phyloP scores from a whole-genome alignment of 768 basidiomycete genomes.

The Terana coerulea region DNA sequence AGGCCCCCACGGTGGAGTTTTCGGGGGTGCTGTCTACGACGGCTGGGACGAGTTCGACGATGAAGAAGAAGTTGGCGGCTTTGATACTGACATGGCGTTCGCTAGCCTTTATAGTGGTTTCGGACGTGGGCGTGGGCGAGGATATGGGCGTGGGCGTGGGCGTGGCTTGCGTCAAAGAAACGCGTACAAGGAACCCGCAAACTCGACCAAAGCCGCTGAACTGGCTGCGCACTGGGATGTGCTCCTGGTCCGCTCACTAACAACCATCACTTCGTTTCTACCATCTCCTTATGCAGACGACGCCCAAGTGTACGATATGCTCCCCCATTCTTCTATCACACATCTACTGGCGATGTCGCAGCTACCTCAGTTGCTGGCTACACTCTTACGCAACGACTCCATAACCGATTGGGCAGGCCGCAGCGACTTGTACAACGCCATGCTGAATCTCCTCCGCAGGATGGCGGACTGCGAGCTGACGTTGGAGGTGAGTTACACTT shows the following conservation, averaged over 20 bases:
- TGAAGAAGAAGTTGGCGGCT: too few relatives aligned
- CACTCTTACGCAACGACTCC: constrained; percentile 52
- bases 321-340: constrained; percentile 44
- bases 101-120: too few relatives aligned
- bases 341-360: constrained; percentile 41
- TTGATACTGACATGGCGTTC: too few relatives aligned
- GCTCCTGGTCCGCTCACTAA: constrained; percentile 34
- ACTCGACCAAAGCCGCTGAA: not conserved
- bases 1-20: not conserved
- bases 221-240: constrained; percentile 37
- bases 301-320: constrained; percentile 42
- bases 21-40: too few relatives aligned
- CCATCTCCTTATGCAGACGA: constrained; percentile 43
- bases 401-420: constrained; percentile 50
- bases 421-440: constrained; percentile 43
- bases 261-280: constrained; percentile 37
- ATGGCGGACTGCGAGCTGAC: constrained; percentile 52
- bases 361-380: constrained; percentile 41
- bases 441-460: constrained; percentile 42
- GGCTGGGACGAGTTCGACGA: too few relatives aligned
- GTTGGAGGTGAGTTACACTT: constrained; percentile 26
- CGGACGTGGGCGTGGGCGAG: constrained; percentile 7
- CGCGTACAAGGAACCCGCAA: not conserved
- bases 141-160: constrained; percentile 6
- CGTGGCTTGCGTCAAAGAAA: not conserved